Evolutionary conservation across 2,329 filamentous ascomycete genomes (phyloP), one percentile per base, ranked within the genome.

Genomic region (Calonectria honghensis): DNA sequence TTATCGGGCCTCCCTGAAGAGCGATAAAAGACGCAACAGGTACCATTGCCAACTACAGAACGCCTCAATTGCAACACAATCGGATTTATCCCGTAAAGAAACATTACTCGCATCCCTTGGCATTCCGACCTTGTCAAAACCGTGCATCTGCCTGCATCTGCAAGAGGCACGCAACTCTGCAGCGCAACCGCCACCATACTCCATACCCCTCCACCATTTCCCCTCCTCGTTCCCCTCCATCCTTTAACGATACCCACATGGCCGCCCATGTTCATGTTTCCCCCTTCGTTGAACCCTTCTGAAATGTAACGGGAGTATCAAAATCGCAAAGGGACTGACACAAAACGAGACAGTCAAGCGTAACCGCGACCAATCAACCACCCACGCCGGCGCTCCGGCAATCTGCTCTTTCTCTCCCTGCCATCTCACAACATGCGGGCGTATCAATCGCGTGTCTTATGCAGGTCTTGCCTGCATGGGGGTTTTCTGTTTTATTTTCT

Each of bases 371-470:
- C 67, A 73, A 73, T 70, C 67, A 67, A 29, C 18, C 52, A 50
- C 68, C 57, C 68, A 63, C 77, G 69, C 51, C 48, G 31, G 64
- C 64, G 71, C 66, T 61, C 45, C 41, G 18, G 54, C 45, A 39
- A 65, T 65, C 65, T 63, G 66, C 68, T 72, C 70, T 52, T 70
- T 64, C 68, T 41, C 32, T 71, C 74, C 73, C 76, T 78, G 77
- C 71, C 73, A 78, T 80, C 61, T 32, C 66, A 31, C 79, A 79
- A 78, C 76, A 68, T 78, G 77, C 79, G 77, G 73, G 75, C 72
- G 77, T 75, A 71, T 66, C 61, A 73, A 71, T 71, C 57, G 72
- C 64, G 73, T 73, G 74, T 66, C 61, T 79, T 48, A 68, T 67
- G 66, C 67, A 72, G 31, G 48, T 59, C 52, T 66, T 68, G 71